Percentiles rank a stretch among this genome's conserved stretches.
These are phyloP conservation scores for Paramecium sonneborni DNA, from an alignment of 73 alveolate species.

Conservation along the genomic window DNA sequence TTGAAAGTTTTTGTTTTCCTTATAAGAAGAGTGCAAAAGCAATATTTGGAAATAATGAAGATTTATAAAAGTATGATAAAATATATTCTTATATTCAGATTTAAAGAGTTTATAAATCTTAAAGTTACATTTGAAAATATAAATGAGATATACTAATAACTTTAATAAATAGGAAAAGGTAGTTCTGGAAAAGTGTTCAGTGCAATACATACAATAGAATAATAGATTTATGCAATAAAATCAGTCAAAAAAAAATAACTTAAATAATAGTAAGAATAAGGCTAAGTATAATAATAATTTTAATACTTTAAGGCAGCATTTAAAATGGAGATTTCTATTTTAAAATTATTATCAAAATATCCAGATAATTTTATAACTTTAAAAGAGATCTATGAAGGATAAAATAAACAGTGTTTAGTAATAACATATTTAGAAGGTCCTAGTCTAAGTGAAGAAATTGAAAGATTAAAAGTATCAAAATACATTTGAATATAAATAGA, in stretches of 20 bases:
- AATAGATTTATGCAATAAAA: background rate
- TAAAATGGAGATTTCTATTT: background rate
- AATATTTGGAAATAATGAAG: background rate
- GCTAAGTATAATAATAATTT: background rate
- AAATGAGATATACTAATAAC: background rate
- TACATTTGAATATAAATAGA: background rate
- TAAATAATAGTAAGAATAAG: background rate
- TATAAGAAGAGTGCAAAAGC: background rate
- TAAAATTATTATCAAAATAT: background rate
- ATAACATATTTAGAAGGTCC: background rate
- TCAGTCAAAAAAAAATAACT: background rate
- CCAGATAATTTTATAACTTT: background rate
- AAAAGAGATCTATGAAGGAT: constrained; percentile 13
- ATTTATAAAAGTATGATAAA: background rate
- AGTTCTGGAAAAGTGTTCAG: background rate
- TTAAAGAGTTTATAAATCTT: background rate
- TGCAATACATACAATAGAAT: background rate
- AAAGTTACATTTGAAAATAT: background rate
- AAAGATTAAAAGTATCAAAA: background rate
- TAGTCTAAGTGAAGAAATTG: background rate
- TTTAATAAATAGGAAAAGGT: background rate
- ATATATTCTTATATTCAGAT: background rate
- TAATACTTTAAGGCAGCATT: background rate
- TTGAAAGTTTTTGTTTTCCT: background rate
- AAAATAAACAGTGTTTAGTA: background rate